Percentiles rank a stretch among this genome's conserved stretches.
These are phyloP conservation scores for Plectosphaerella sp. DNA, from an alignment of 2,329 filamentous ascomycete genomes.

Conservation along the genomic window DNA sequence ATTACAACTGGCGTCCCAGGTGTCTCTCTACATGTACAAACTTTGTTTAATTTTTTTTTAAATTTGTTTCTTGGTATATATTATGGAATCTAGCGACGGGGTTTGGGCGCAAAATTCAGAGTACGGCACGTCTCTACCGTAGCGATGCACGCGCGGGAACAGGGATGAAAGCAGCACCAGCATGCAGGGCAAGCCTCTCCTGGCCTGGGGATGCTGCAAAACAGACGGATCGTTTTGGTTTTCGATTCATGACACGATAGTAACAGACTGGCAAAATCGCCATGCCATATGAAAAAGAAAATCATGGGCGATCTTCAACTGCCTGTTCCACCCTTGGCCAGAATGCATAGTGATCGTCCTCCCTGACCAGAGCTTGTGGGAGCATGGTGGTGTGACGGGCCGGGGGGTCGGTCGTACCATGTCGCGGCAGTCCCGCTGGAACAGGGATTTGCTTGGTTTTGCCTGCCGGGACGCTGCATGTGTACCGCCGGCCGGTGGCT, in stretches of 20 bases:
- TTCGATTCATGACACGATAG: no score
- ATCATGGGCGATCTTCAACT: no score
- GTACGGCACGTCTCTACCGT: background rate
- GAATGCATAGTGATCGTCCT: no score
- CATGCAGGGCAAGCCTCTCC: background rate
- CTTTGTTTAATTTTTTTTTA: background rate
- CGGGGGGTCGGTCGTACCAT: background rate
- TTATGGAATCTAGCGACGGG: background rate
- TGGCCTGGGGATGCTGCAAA: no score
- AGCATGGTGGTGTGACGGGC: background rate
- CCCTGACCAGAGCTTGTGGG: no score
- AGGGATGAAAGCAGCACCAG: background rate
- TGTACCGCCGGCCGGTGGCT: background rate
- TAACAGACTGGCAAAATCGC: no score
- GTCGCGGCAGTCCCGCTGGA: background rate
- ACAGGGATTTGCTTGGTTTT: no score
- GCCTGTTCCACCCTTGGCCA: no score
- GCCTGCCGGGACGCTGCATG: no score
- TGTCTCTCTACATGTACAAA: background rate
- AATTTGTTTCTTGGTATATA: background rate
- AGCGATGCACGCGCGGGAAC: background rate
- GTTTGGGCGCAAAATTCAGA: background rate
- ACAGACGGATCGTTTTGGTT: no score
- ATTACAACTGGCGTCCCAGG: background rate
- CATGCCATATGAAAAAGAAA: no score